Conservation (phyloP, 225 moss, liverwort and hornwort genomes). For the Polytrichum formosum region DNA sequence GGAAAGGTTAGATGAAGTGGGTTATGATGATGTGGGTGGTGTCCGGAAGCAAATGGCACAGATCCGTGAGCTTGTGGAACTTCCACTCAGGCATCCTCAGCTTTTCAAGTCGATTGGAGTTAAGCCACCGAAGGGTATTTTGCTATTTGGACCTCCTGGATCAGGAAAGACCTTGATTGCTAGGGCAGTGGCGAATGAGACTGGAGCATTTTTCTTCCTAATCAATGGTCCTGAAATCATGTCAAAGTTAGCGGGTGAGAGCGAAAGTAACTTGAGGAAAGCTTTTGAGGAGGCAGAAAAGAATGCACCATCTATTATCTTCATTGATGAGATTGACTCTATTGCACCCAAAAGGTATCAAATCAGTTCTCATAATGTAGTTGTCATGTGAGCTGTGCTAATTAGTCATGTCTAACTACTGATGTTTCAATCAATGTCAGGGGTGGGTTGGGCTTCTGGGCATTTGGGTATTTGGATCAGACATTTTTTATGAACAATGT, state of each 20-base stretch:
- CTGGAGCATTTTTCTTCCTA: slow-evolving; percentile 91
- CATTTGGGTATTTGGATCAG: too few species aligned
- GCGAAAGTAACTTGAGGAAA: slow-evolving; percentile 92
- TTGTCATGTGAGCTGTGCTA: too few species aligned
- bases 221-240: slow-evolving; percentile 98
- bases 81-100: slow-evolving; percentile 81
- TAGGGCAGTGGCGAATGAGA: slow-evolving; percentile 88
- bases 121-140: slow-evolving; percentile 88
- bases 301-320: slow-evolving; percentile 91
- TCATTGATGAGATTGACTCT: slow-evolving; percentile 94
- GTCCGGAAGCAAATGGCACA: slow-evolving; percentile 95
- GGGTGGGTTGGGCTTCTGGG: too few species aligned
- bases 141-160: slow-evolving; percentile 87
- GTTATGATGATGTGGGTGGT: slow-evolving; percentile 96
- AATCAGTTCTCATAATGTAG: too few species aligned
- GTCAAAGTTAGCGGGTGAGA: slow-evolving; percentile 96
- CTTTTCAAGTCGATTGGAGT: slow-evolving; percentile 73
- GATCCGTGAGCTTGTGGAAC: slow-evolving; percentile 81
- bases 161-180: slow-evolving; percentile 94
- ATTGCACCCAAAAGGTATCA: slow-evolving; percentile 84
- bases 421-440: too few species aligned
- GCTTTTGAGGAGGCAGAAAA: slow-evolving; percentile 98
- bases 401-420: too few species aligned
- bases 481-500: too few species aligned
- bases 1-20: slow-evolving; percentile 84